Conservation (phyloP, 2,329 filamentous ascomycete genomes). For the Cladorrhinum sp. region DNA sequence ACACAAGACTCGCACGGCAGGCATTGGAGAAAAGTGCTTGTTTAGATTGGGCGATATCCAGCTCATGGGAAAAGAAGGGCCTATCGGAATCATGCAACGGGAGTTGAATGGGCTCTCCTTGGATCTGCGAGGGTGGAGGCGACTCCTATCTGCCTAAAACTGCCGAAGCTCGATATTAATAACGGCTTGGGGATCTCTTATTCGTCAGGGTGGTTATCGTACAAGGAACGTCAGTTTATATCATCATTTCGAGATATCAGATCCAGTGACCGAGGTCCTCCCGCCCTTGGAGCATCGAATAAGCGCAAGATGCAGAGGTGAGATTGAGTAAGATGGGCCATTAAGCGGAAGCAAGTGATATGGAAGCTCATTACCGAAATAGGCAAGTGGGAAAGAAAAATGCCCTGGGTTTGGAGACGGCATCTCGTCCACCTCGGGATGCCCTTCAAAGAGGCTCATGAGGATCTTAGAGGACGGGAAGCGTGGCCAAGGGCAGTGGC, state of each 20-base stretch:
- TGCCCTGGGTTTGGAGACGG: not conserved
- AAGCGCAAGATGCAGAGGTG: not conserved
- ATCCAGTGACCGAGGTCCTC: not conserved
- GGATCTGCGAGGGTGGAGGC: not conserved
- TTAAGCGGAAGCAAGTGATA: not conserved
- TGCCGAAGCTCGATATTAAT: constrained; percentile 18
- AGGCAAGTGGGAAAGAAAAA: not conserved
- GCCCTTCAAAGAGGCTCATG: not conserved
- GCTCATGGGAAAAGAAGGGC: not conserved
- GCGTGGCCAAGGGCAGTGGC: not conserved
- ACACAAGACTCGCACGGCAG: too few relatives aligned
- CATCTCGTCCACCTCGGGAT: not conserved
- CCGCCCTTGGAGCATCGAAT: not conserved
- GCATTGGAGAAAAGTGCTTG: too few relatives aligned
- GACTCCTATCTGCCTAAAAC: constrained; percentile 20
- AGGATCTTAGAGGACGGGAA: not conserved
- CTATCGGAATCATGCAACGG: not conserved
- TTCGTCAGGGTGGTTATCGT: constrained; percentile 12
- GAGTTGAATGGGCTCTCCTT: not conserved
- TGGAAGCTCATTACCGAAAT: not conserved
- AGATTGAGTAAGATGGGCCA: not conserved
- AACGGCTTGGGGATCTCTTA: not conserved
- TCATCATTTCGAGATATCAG: not conserved
- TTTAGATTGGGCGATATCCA: too few relatives aligned
- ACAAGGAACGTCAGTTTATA: not conserved